Base-by-base conservation (phyloP, 148 eudicot genomes). In the Dianthus caryophyllus region DNA sequence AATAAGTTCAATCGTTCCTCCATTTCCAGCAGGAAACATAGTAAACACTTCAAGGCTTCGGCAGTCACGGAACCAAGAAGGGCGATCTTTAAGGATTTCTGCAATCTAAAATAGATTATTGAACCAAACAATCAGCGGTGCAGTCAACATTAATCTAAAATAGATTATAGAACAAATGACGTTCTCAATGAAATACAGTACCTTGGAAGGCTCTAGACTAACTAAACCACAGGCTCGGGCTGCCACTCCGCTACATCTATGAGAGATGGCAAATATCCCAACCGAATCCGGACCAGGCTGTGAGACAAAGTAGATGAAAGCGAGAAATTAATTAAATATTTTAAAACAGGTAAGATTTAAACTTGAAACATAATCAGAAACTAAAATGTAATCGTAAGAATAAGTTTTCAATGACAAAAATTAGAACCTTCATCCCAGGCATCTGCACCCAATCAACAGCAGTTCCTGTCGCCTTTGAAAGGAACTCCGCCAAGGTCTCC, bases 221-320 rank as follows among this genome's bases (percentile, higher is more conserved):
- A 93, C 96, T 67, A 93, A 85, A 83, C 98, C 96, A 46, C 98
- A 93, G 47, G 96, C 98, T 80, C 98, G 84, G 75, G 98, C 98
- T 77, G 98, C 98, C 85, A 93, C 96, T 76, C 96, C 96, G 74
- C 71, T 80, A 72, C 89, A 78, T 69, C 84, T 81, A 61, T 84
- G 89, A 72, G 98, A 89, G 80, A 93, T 87, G 79, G 98, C 91
- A 80, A 93, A 89, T 76, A 93, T 89, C 80, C 98, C 98, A 83
- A 89, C 96, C 73, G 89, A 87, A 78, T 88, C 98, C 91, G 98
- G 98, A 93, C 98, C 98, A 93, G 98, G 98, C 98, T 92, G 82
- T 64, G 21, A 71, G 49, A 13, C 9, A 21, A 24, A 63, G 5
- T 48, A 75, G 20, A 77, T 55, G 51, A 29, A 52, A 8, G 31